These are phyloP conservation scores for Penicillium herquei DNA, from an alignment of 495 filamentous ascomycete species.

Conservation along the genomic window DNA sequence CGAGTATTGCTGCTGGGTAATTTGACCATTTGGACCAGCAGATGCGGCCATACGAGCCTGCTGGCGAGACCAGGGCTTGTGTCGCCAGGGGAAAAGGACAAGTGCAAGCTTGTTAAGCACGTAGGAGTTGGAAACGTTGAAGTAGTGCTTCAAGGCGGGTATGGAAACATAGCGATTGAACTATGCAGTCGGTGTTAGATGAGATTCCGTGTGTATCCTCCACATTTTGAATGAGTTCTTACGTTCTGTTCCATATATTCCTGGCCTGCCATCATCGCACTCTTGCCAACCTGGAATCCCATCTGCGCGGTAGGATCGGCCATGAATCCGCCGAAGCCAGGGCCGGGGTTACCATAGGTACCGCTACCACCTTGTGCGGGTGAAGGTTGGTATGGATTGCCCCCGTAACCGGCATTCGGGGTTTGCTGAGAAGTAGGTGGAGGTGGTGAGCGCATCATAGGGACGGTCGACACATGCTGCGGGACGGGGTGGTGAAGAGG, in stretches of 20 bases:
- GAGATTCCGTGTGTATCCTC: background rate
- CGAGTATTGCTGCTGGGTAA: conserved; percentile 57
- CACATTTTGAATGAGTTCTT: background rate
- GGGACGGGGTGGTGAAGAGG: conserved; percentile 97
- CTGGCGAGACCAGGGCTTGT: conserved; percentile 91
- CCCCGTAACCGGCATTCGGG: conserved; percentile 60
- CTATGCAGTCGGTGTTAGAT: conserved; percentile 43
- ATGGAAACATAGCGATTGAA: conserved; percentile 92
- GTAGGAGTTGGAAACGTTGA: conserved; percentile 93
- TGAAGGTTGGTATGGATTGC: conserved; percentile 68
- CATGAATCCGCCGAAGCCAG: conserved; percentile 83
- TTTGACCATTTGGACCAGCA: conserved; percentile 61
- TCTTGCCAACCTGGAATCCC: conserved; percentile 91
- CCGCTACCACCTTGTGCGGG: conserved; percentile 49
- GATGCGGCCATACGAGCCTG: conserved; percentile 53
- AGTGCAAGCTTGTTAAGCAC: conserved; percentile 81
- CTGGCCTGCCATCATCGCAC: conserved; percentile 81
- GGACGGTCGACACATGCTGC: conserved; percentile 97
- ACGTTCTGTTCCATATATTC: conserved; percentile 95
- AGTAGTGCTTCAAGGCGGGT: conserved; percentile 92
- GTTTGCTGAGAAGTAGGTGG: conserved; percentile 76
- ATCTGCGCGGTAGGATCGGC: conserved; percentile 96
- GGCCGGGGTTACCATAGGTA: conserved; percentile 62
- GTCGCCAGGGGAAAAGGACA: conserved; percentile 95
- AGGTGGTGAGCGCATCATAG: conserved; percentile 96